A percentile compares a stretch with the other conserved stretches of the same genome.
Conservation (phyloP, 345 rosid species). For the Lagerstroemia speciosa region DNA sequence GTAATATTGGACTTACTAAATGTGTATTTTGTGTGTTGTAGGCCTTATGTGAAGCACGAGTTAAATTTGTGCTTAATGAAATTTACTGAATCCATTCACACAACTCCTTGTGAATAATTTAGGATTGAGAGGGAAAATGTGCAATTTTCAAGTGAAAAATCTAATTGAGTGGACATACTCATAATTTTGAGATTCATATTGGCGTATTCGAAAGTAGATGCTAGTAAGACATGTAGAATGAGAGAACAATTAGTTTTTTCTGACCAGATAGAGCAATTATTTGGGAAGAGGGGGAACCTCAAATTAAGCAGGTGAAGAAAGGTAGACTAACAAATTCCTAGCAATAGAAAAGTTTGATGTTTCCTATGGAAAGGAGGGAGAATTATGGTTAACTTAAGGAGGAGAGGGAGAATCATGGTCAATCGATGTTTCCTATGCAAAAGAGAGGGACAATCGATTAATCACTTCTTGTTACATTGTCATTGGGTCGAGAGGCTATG, state of each 20-base stretch:
- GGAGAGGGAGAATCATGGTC: too few relatives aligned
- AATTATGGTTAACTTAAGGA: too few relatives aligned
- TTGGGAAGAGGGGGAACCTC: not conserved
- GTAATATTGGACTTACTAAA: constrained; percentile 3
- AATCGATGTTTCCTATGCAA: too few relatives aligned
- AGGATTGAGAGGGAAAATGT: too few relatives aligned
- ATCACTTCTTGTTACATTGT: too few relatives aligned
- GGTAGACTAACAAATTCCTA: not conserved
- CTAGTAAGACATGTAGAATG: not conserved
- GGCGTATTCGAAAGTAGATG: not conserved
- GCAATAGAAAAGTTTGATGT: too few relatives aligned
- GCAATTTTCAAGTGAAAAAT: not conserved
- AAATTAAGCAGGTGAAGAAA: not conserved
- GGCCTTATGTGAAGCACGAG: not conserved
- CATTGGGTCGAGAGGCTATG: too few relatives aligned
- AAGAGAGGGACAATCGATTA: too few relatives aligned
- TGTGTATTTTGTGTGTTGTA: not conserved
- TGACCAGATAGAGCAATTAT: not conserved
- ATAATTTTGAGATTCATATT: not conserved
- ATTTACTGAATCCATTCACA: not conserved
- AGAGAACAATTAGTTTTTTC: not conserved
- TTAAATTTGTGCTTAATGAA: not conserved
- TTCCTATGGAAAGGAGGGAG: too few relatives aligned
- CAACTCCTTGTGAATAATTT: not conserved
- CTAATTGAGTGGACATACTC: not conserved